Evolutionary conservation across 441 rosid genomes (phyloP).

Genomic region (Geranium incanum): DNA sequence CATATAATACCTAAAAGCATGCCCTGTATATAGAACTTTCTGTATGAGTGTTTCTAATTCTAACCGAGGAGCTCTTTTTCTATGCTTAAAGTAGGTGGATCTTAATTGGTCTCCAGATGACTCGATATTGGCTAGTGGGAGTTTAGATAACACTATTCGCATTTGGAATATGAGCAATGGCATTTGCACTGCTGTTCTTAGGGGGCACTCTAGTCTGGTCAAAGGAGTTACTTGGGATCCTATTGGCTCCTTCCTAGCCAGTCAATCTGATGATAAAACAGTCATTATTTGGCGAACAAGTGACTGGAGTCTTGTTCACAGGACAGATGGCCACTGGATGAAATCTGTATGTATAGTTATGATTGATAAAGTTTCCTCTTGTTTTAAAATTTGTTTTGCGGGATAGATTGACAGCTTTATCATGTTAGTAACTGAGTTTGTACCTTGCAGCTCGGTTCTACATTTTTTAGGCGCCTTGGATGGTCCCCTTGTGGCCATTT

Average conservation of each 20-base stretch:
- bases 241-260: conserved; percentile 89
- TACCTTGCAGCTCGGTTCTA: conserved; percentile 98
- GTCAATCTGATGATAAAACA: conserved; percentile 96
- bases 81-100: conserved; percentile 97
- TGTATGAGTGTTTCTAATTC: conserved; percentile 36
- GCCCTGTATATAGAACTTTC: conserved; percentile 16
- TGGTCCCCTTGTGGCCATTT: conserved; percentile 99
- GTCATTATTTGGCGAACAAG: conserved; percentile 98
- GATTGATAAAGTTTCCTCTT: not conserved
- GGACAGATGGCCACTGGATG: conserved; percentile 95
- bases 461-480: conserved; percentile 95
- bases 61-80: conserved; percentile 37
- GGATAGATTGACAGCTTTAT: no score
- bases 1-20: no score
- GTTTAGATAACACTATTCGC: conserved; percentile 92
- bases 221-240: conserved; percentile 99
- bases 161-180: conserved; percentile 94
- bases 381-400: conserved; percentile 8
- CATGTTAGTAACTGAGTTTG: no score
- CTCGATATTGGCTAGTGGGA: conserved; percentile 83
- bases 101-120: conserved; percentile 99
- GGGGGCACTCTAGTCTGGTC: conserved; percentile 92
- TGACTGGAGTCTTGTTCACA: conserved; percentile 93
- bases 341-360: conserved; percentile 64
- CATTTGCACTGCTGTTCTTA: conserved; percentile 86